Base-by-base conservation (phyloP, 2,329 filamentous ascomycete species). In the Stemphylium vesicarium region DNA sequence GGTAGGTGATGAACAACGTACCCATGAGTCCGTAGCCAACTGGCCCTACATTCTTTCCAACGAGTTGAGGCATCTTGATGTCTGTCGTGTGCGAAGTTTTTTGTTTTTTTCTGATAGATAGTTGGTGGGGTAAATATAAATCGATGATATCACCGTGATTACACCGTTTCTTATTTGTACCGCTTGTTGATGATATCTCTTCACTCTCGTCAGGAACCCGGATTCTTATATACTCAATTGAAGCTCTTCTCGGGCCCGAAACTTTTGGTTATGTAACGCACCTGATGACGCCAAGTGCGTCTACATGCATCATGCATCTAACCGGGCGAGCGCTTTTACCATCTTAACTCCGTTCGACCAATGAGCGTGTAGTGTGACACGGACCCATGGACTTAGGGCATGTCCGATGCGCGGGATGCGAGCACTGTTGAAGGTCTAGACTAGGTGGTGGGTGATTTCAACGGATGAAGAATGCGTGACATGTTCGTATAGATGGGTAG, bases 1-100 rank as follows among this genome's bases (percentile, higher is more conserved):
- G 20, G 31, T 37, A 38, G 10, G 31, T 37, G 35, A 24, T 24
- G n/a, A 8, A 20, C 46, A 53, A 35, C 56, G 37, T 62, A 71
- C 77, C 78, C 80, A 82, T 81, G 10, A 82, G 70, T 39, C 80
- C 80, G 59, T 75, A 82, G 65, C 80, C 80, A 15, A 76, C 75
- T 15, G 68, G 55, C 26, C 77, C 77, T 46, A 79, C 71, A 52
- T 73, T 59, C 58, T 77, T 78, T 50, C 69, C 71, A 18, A 64
- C 52, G 43, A 78, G 59, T 45, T 74, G 57, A 47, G 69, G 68
- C 75, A 77, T 75, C 32, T 32, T 58, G 56, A 20, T 46, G 44
- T 52, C 33, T 41, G 38, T 18, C 10, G 36, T 20, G 20, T 53
- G 47, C 5, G 16, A 40, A 15, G 38, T n/a, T 42, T 20, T 35